phyloP scores from a whole-genome alignment of 805 yeast species.

The Tetrapisispora iriomotensis region DNA sequence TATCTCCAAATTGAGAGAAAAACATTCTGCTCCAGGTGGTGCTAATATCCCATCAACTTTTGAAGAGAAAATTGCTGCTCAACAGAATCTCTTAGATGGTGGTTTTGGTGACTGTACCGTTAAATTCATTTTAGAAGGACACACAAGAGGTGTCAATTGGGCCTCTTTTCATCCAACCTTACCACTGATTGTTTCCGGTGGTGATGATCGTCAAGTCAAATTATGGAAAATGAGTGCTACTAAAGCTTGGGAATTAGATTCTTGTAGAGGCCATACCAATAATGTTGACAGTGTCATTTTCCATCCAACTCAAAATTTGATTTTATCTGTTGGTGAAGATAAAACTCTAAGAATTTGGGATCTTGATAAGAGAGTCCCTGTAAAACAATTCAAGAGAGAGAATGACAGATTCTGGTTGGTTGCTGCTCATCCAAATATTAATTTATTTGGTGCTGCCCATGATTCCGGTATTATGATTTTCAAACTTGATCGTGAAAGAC shows the following conservation, averaged over 20 bases:
- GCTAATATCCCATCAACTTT: conserved; percentile 25
- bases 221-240: conserved; percentile 97
- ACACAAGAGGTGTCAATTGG: conserved; percentile 97
- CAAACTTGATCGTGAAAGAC: conserved; percentile 95
- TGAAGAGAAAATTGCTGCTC: conserved; percentile 37
- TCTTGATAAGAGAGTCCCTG: conserved; percentile 82
- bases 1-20: conserved; percentile 86
- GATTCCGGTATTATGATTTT: conserved; percentile 97
- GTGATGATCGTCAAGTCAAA: conserved; percentile 91
- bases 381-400: conserved; percentile 89
- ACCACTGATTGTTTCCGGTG: conserved; percentile 90
- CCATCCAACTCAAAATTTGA: conserved; percentile 89
- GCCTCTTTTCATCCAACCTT: conserved; percentile 95
- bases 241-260: conserved; percentile 98
- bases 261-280: conserved; percentile 95
- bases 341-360: conserved; percentile 97
- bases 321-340: conserved; percentile 90
- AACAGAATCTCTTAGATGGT: conserved; percentile 75
- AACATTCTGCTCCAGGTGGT: conserved; percentile 75
- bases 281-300: conserved; percentile 82
- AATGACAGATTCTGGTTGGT: conserved; percentile 91
- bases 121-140: conserved; percentile 94
- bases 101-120: conserved; percentile 94
- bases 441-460: conserved; percentile 92
- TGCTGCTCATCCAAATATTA: conserved; percentile 80